phyloP scores from a whole-genome alignment of 768 basidiomycete genomes.

The Leccinum ochraceum region DNA sequence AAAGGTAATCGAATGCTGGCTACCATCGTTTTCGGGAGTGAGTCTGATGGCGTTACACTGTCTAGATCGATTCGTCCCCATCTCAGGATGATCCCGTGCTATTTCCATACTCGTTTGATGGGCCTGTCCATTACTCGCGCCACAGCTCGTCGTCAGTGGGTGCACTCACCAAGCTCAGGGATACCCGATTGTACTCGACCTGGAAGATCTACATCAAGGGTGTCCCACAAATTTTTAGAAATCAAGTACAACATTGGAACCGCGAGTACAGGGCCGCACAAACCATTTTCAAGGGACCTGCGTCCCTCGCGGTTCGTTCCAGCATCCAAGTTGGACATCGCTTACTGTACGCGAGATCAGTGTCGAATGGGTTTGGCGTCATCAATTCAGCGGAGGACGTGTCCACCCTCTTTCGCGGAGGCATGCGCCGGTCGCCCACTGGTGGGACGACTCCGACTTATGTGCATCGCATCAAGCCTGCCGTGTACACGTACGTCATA shows the following conservation, averaged over 20 bases:
- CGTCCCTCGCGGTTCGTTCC: conserved; percentile 62
- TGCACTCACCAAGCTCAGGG: conserved; percentile 58
- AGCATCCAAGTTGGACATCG: conserved; percentile 73
- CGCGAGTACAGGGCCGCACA: conserved; percentile 66
- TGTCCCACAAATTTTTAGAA: conserved; percentile 58
- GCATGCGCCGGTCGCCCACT: conserved; percentile 19
- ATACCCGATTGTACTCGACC: conserved; percentile 68
- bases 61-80: conserved; percentile 57
- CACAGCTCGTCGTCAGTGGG: conserved; percentile 76
- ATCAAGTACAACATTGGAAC: conserved; percentile 68
- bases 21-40: not conserved
- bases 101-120: conserved; percentile 67
- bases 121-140: conserved; percentile 69
- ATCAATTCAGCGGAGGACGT: conserved; percentile 53
- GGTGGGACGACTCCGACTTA: conserved; percentile 16
- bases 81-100: conserved; percentile 41
- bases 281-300: conserved; percentile 63
- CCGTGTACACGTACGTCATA: conserved; percentile 86
- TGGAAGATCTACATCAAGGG: conserved; percentile 75
- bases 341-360: conserved; percentile 71
- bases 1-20: conserved; percentile 42
- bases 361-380: conserved; percentile 61
- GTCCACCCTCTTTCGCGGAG: conserved; percentile 51
- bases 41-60: conserved; percentile 5
- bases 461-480: conserved; percentile 66